Conservation (phyloP, 345 rosid genomes). For the Excoecaria agallocha region DNA sequence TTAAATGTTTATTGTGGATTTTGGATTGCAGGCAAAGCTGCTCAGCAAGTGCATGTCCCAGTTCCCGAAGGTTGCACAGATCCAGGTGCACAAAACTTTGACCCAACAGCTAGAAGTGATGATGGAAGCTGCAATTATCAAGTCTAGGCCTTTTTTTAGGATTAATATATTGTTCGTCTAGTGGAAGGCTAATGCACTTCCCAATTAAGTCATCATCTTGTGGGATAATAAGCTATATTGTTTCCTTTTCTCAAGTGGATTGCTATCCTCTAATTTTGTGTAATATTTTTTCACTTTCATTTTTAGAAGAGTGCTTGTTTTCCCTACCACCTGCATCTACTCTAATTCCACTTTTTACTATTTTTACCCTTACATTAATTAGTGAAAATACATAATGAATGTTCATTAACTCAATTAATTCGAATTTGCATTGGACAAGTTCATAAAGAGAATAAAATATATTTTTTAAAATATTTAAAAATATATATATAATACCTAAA, state of each 20-base stretch:
- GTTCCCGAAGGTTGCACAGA: conserved; percentile 90
- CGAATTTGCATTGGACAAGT: too few species aligned
- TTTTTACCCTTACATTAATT: too few species aligned
- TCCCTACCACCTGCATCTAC: neutral
- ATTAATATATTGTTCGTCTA: neutral
- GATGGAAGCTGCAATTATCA: conserved; percentile 77
- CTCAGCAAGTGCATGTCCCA: conserved; percentile 71
- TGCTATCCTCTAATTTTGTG: conserved; percentile 14
- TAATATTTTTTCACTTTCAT: neutral
- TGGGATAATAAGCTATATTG: neutral
- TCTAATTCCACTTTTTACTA: too few species aligned
- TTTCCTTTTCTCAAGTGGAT: neutral
- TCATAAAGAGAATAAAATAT: too few species aligned
- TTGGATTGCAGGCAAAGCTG: conserved; percentile 63
- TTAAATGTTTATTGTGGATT: neutral
- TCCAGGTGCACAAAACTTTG: conserved; percentile 59
- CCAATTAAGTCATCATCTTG: conserved; percentile 5
- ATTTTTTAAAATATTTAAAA: too few species aligned
- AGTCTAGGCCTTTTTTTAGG: conserved; percentile 23
- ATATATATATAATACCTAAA: too few species aligned
- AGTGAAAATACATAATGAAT: too few species aligned
- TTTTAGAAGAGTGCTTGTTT: neutral
- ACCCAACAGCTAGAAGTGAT: conserved; percentile 93
- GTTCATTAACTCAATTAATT: too few species aligned
- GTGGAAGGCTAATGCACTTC: conserved; percentile 6